phyloP scores from a whole-genome alignment of 345 rosid species.

The Pistacia integerrima region DNA sequence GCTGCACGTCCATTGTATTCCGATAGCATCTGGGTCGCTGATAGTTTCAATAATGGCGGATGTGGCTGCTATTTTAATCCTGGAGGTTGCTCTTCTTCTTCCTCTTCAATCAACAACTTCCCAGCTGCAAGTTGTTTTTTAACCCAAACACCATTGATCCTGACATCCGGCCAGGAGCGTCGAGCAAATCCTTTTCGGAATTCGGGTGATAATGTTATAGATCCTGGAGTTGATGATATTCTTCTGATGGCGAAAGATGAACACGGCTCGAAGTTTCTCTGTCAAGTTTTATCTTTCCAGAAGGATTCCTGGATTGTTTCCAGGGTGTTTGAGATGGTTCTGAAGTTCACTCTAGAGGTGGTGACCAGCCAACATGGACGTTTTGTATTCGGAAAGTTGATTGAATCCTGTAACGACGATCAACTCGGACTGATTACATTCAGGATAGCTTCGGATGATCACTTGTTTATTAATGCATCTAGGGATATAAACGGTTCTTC shows the following conservation, averaged over 20 bases:
- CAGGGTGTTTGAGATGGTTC: neutral
- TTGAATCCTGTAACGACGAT: slow-evolving; percentile 19
- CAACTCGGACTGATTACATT: neutral
- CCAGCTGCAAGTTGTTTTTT: too few species aligned
- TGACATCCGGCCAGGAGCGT: too few species aligned
- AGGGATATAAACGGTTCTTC: slow-evolving; percentile 16
- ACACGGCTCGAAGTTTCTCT: slow-evolving; percentile 20
- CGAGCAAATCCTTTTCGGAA: slow-evolving; percentile 6
- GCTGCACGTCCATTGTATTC: neutral
- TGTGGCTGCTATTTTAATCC: too few species aligned
- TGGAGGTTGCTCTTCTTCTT: neutral
- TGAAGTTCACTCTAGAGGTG: neutral
- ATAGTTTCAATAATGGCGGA: neutral
- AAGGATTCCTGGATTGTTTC: neutral
- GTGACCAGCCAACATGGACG: slow-evolving; percentile 23
- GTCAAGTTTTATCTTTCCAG: neutral
- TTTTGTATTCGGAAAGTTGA: slow-evolving; percentile 18
- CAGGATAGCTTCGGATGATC: neutral
- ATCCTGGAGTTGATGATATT: neutral
- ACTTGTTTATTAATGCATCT: neutral
- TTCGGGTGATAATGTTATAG: neutral
- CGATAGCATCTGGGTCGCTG: neutral
- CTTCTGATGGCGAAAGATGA: neutral
- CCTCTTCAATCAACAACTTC: neutral
- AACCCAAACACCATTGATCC: too few species aligned